Base-by-base conservation (phyloP, 306 rosid species). In the Vicia sativa region DNA sequence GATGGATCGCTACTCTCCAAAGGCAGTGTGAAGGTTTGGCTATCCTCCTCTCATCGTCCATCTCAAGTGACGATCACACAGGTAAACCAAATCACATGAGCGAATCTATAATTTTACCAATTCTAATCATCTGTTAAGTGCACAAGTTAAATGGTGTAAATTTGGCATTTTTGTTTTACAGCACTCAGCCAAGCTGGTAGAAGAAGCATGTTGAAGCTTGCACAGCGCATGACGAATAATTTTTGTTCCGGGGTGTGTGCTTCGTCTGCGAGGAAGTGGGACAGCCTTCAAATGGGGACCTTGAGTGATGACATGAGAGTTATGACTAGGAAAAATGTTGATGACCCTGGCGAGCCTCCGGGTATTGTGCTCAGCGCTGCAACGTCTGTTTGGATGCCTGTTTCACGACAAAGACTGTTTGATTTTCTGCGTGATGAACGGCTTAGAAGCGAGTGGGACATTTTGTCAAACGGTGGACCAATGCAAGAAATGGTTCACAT, bases 1-100 rank as follows among this genome's bases (percentile, higher is more conserved):
- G 97, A 65, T 95, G 99, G 97, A 87, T 91, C 4, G 83, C 97
- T 55, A 81, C 95, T 58, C 92, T 95, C 59, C 97, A 85, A 83
- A 84, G 99, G 66, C 97, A 85, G 72, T 88, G 89, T 41, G 97
- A 95, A 68, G 81, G 90, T 80, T 58, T 90, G 83, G 83, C 88
- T 7, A 76, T 82, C 62, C 83, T 90, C 26, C 65, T 82, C 77
- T 85, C 96, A n/a, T 79, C 91, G 43, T 73, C 91, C 64, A 37
- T 81, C 42, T 74, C 88, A 37, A 76, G 3, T 4, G 95, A 90
- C 41, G 89, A 90, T 66, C 87, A 83, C 68, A 48, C 71, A 1
- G 78, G 70, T 81, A 46, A 9, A 39, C 45, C 23, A 11, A 4
- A 1, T n/a, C 44, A 31, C 55, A 18, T 23, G 39, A 11, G 9